These are phyloP conservation scores for Gentiana dahurica DNA, from an alignment of 257 asterid genomes.

Conservation along the genomic window DNA sequence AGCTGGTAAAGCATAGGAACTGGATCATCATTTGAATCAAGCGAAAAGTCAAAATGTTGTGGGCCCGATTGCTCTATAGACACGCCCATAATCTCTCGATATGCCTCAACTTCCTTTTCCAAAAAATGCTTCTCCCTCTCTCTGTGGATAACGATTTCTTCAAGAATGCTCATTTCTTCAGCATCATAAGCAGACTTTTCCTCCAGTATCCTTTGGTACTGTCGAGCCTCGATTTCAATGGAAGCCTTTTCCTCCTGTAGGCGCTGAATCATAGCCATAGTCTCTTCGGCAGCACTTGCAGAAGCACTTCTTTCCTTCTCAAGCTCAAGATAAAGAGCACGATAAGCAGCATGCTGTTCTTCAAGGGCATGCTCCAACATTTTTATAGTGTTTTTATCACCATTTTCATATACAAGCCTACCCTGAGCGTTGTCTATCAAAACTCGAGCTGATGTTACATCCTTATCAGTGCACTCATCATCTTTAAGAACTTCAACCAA, in stretches of 20 bases:
- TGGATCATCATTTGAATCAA: slow-evolving; percentile 42
- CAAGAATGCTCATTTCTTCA: slow-evolving; percentile 78
- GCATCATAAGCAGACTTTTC: slow-evolving; percentile 78
- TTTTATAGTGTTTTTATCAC: slow-evolving; percentile 26
- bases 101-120: slow-evolving; percentile 73
- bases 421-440: background rate
- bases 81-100: slow-evolving; percentile 28
- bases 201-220: slow-evolving; percentile 69
- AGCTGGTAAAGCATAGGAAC: slow-evolving; percentile 23
- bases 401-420: background rate
- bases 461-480: slow-evolving; percentile 20
- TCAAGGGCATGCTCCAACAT: slow-evolving; percentile 51
- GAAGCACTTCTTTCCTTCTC: slow-evolving; percentile 95
- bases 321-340: slow-evolving; percentile 44
- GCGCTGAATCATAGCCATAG: slow-evolving; percentile 95
- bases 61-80: slow-evolving; percentile 15
- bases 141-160: slow-evolving; percentile 62
- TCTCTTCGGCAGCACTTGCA: slow-evolving; percentile 92
- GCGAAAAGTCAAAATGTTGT: slow-evolving; percentile 10
- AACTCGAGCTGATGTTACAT: slow-evolving; percentile 19
- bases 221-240: slow-evolving; percentile 87
- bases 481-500: slow-evolving; percentile 19
- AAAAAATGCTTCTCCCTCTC: slow-evolving; percentile 69
- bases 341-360: slow-evolving; percentile 41
- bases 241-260: slow-evolving; percentile 87